phyloP scores from a whole-genome alignment of 2,329 filamentous ascomycete genomes.

The Dothistroma pini region DNA sequence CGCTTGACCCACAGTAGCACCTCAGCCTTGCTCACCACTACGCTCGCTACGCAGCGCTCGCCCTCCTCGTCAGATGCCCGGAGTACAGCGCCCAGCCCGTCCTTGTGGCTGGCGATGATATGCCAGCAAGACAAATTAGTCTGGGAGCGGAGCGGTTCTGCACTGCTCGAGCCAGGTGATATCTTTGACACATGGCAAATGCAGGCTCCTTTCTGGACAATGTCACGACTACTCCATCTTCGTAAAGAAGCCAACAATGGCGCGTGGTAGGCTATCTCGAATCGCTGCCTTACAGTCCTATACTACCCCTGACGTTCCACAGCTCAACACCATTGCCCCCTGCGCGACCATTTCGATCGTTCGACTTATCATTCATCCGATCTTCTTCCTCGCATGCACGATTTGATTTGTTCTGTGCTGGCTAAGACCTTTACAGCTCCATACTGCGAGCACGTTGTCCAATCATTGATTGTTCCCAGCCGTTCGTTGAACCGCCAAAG shows the following conservation, averaged over 20 bases:
- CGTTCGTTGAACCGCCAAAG: background rate
- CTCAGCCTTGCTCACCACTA: conserved; percentile 1
- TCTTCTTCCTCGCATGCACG: conserved; percentile 7
- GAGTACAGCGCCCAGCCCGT: background rate
- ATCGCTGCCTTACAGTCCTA: background rate
- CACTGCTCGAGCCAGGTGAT: background rate
- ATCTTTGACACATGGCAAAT: conserved; percentile 2
- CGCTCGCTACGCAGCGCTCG: background rate
- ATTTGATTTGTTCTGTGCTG: background rate
- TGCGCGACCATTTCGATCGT: conserved; percentile 6
- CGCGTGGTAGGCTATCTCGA: background rate
- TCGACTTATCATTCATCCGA: conserved; percentile 13
- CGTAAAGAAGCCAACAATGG: background rate
- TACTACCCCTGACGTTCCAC: conserved; percentile 7
- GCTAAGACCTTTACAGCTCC: background rate
- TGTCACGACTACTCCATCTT: background rate
- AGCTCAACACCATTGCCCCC: background rate
- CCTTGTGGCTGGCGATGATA: background rate
- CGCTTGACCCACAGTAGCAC: background rate
- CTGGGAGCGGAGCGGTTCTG: background rate
- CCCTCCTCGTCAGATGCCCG: background rate
- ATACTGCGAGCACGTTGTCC: background rate
- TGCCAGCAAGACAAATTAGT: background rate
- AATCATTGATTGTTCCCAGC: background rate
- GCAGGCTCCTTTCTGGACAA: background rate